Base-by-base conservation (phyloP, 306 rosid genomes). In the Acacia crassicarpa region DNA sequence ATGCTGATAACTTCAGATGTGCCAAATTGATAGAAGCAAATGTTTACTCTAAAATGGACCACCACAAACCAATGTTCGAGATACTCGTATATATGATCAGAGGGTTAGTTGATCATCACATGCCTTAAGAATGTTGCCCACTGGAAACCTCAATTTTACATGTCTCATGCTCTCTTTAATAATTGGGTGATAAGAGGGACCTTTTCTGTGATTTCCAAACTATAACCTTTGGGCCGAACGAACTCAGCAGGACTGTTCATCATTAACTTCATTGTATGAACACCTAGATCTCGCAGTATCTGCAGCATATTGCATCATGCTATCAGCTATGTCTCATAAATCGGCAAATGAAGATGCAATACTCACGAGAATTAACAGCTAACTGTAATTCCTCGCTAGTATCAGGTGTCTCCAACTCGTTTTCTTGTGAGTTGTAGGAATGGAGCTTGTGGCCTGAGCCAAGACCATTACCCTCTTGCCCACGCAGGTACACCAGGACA, bases 381-480 rank as follows among this genome's bases (percentile, higher is more conserved):
- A 89, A 69, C 33, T 90, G 88, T 69, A 88, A 74, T 35, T 91
- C 89, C 62, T 88, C 87, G 3, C 85, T 86, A 43, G 89, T 89
- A 80, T 91, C 89, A n/a, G 85, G 88, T 1, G 88, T 85, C 44
- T 88, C 91, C n/a, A 85, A 80, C 25, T 87, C 87, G 22, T 77
- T 80, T 35, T 86, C 91, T 75, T 75, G 89, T n/a, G 83, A 79
- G 77, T 81, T 86, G 51, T 86, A 87, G 8, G 92, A 87, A n/a
- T 76, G 92, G 45, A 85, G 91, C 71, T 88, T 87, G 89, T 93
- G 94, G 59, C 81, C 94, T 66, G 89, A 83, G 69, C 92, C 94
- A 33, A 92, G 87, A 41, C 97, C 92, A 15, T 88, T 86, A 53
- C 95, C 97, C 81, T 93, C 93, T 41, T 88, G 91, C 35, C 96